A percentile compares a stretch with the other conserved stretches of the same genome.
These are phyloP conservation scores for Psilocybe cyanescens DNA, from an alignment of 768 basidiomycete genomes.

Conservation along the genomic window DNA sequence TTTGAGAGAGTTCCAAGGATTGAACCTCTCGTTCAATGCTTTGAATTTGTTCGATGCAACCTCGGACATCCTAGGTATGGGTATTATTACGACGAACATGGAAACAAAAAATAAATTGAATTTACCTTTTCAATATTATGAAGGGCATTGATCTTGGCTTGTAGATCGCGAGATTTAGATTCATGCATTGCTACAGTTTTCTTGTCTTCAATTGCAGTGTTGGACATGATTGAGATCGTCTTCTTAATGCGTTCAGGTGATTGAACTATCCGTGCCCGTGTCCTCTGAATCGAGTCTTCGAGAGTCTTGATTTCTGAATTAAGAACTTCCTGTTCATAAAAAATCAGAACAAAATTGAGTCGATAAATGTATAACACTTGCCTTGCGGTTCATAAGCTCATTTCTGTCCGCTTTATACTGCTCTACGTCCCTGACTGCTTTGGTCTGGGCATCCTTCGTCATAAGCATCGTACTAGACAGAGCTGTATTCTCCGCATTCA, in stretches of 20 bases:
- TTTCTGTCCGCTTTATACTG: slow-evolving; percentile 74
- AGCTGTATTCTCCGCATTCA: slow-evolving; percentile 61
- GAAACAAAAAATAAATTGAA: slow-evolving; percentile 1
- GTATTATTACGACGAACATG: slow-evolving; percentile 1
- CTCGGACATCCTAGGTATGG: slow-evolving; percentile 61
- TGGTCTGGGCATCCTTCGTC: slow-evolving; percentile 66
- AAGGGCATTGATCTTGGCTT: slow-evolving; percentile 72
- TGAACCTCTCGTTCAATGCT: slow-evolving; percentile 70
- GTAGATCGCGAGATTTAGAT: slow-evolving; percentile 76
- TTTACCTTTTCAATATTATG: slow-evolving; percentile 75
- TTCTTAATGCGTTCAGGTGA: slow-evolving; percentile 90
- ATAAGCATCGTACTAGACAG: slow-evolving; percentile 69
- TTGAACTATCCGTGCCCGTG: slow-evolving; percentile 81
- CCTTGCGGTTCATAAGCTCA: slow-evolving; percentile 65
- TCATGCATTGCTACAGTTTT: slow-evolving; percentile 66
- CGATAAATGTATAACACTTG: slow-evolving; percentile 24
- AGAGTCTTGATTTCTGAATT: slow-evolving; percentile 62
- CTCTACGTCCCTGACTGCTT: slow-evolving; percentile 67
- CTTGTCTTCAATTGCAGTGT: slow-evolving; percentile 72
- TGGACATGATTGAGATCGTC: slow-evolving; percentile 77
- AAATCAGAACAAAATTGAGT: neutral
- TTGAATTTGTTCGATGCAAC: slow-evolving; percentile 77
- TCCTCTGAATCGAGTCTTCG: slow-evolving; percentile 63
- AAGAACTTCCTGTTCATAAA: slow-evolving; percentile 53
- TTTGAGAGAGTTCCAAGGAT: slow-evolving; percentile 65